A percentile compares a stretch with the other conserved stretches of the same genome.
These are phyloP conservation scores for Cyclotella choctawhatcheeana DNA, from an alignment of 108 stramenopile genomes.

Conservation along the genomic window DNA sequence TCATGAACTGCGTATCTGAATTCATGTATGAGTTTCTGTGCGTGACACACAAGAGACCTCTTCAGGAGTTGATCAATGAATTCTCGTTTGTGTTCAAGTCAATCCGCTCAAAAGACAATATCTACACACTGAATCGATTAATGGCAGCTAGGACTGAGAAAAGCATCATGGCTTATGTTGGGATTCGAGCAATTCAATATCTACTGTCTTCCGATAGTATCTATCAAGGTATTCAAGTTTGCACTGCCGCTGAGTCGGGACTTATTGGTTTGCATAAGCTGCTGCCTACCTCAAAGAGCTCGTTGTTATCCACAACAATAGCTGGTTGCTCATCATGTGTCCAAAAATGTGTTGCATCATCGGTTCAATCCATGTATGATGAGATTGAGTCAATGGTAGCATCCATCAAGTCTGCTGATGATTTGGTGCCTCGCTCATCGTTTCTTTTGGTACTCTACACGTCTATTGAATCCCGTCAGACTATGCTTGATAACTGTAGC, in stretches of 20 bases:
- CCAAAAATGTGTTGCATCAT: constrained; percentile 22
- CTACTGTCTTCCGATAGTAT: constrained; percentile 28
- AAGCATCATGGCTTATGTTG: constrained; percentile 53
- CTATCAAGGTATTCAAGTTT: constrained; percentile 27
- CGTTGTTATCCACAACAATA: constrained; percentile 17
- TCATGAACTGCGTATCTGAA: constrained; percentile 18
- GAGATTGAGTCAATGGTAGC: constrained; percentile 22
- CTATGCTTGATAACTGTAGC: not conserved
- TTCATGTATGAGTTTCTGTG: constrained; percentile 40
- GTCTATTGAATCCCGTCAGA: not conserved
- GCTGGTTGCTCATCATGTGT: constrained; percentile 30
- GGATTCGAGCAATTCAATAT: constrained; percentile 45
- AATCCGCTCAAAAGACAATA: constrained; percentile 37
- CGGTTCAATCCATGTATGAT: constrained; percentile 13
- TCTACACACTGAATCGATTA: constrained; percentile 40
- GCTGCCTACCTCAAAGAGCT: constrained; percentile 19
- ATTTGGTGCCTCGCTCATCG: not conserved
- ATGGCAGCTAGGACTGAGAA: constrained; percentile 49
- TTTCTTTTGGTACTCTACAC: not conserved
- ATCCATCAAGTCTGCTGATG: not conserved
- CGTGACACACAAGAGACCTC: not conserved
- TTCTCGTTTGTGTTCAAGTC: constrained; percentile 34
- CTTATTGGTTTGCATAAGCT: constrained; percentile 54
- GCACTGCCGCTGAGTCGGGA: constrained; percentile 49
- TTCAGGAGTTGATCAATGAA: constrained; percentile 24